Percentiles rank a stretch among this genome's conserved stretches.
These are phyloP conservation scores for Fomitopsis palustris DNA, from an alignment of 1,284 basidiomycete species.

Conservation along the genomic window DNA sequence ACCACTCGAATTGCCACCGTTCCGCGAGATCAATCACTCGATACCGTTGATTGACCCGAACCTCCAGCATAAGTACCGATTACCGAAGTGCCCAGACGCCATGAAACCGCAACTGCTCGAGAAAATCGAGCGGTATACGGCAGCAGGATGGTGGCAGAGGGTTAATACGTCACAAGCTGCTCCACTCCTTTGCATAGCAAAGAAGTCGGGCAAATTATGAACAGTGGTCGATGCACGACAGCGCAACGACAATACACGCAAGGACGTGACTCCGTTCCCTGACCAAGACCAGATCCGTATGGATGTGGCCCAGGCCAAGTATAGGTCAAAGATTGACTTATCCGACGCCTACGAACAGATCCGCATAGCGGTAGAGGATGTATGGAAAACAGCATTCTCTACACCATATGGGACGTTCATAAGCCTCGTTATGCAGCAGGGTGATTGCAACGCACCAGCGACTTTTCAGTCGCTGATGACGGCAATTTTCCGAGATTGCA, in stretches of 20 bases:
- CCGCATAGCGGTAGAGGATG: conserved; percentile 4
- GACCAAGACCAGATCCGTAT: too few relatives aligned
- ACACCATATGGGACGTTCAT: too few relatives aligned
- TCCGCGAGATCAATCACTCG: conserved; percentile 21
- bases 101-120: conserved; percentile 12
- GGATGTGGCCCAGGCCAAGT: too few relatives aligned
- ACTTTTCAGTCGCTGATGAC: conserved; percentile 32
- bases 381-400: conserved; percentile 4
- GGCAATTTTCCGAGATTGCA: conserved; percentile 25
- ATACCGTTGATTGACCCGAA: conserved; percentile 25
- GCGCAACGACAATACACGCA: conserved; percentile 27
- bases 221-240: conserved; percentile 15
- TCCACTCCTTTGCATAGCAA: too few relatives aligned
- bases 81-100: conserved; percentile 20
- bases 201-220: conserved; percentile 11
- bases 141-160: too few relatives aligned
- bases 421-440: too few relatives aligned
- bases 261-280: conserved; percentile 28
- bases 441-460: too few relatives aligned
- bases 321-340: too few relatives aligned
- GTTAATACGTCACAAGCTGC: too few relatives aligned
- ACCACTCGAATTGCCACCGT: conserved; percentile 12
- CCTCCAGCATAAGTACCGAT: conserved; percentile 19
- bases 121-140: conserved; percentile 21
- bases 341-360: conserved; percentile 25